Percentiles rank a stretch among this genome's conserved stretches.
These are phyloP conservation scores for Talaromyces sp. DNA, from an alignment of 2,329 filamentous ascomycete species.

Conservation along the genomic window DNA sequence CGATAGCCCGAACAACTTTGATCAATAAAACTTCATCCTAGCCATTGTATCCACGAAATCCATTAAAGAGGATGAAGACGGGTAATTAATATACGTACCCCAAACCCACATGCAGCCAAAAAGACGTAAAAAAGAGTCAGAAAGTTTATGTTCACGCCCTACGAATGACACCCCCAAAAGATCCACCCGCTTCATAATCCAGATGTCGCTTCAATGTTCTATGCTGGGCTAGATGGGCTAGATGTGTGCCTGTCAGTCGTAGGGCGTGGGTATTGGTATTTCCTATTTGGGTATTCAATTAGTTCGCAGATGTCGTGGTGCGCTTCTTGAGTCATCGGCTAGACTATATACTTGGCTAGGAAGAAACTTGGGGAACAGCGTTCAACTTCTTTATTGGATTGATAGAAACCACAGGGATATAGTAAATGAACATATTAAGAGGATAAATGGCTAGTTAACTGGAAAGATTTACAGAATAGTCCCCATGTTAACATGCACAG, in stretches of 20 bases:
- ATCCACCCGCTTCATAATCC: not conserved
- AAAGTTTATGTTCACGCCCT: not conserved
- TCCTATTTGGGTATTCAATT: not conserved
- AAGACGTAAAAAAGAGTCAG: not conserved
- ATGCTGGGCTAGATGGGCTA: not conserved
- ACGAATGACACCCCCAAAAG: not conserved
- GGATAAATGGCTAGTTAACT: not conserved
- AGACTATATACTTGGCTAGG: not conserved
- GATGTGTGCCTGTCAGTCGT: not conserved
- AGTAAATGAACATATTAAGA: not conserved
- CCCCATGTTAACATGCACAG: conserved; percentile 44
- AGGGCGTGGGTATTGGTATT: not conserved
- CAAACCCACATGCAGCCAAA: too few relatives aligned
- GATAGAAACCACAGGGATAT: too few relatives aligned
- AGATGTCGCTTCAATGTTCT: not conserved
- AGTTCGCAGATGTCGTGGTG: too few relatives aligned
- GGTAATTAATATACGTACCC: not conserved
- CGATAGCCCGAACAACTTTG: too few relatives aligned
- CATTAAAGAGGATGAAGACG: not conserved
- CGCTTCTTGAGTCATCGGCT: not conserved
- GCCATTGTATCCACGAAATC: not conserved
- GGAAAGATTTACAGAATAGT: conserved; percentile 28
- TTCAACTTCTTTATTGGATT: not conserved
- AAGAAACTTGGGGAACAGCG: too few relatives aligned
- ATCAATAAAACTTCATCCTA: not conserved